Percentiles rank a stretch among this genome's conserved stretches.
These are phyloP conservation scores for Lotus japonicus DNA, from an alignment of 306 rosid genomes.

Conservation along the genomic window DNA sequence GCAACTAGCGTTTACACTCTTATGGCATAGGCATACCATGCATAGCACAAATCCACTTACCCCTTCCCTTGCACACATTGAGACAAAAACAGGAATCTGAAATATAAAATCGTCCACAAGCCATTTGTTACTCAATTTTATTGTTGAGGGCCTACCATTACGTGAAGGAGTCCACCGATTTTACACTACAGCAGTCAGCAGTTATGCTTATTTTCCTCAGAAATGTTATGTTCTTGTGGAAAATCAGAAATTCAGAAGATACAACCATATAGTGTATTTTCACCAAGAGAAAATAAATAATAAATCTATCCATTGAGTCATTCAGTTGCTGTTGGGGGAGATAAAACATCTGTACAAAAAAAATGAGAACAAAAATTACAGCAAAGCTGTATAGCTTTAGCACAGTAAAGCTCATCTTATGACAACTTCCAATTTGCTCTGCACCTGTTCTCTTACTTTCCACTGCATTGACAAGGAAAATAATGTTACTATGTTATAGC, in stretches of 20 bases:
- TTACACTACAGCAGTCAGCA: neutral
- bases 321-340: neutral
- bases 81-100: no score
- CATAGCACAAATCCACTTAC: no score
- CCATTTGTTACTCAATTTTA: neutral
- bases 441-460: conserved; percentile 50
- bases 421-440: conserved; percentile 42
- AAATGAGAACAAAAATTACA: conserved; percentile 7
- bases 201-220: neutral
- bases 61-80: no score
- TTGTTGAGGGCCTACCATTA: neutral
- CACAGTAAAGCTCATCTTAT: conserved; percentile 29
- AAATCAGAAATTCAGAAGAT: neutral
- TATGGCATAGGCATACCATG: no score
- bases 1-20: no score
- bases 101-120: no score
- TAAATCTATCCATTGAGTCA: neutral
- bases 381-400: neutral
- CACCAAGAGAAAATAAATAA: conserved; percentile 13
- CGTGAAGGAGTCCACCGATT: neutral
- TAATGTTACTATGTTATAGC: neutral
- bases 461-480: conserved; percentile 34
- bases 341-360: conserved; percentile 26
- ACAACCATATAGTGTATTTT: neutral
- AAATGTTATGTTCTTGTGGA: neutral